Conservation (phyloP, 1,284 basidiomycete species). For the Cryptococcus sp. region DNA sequence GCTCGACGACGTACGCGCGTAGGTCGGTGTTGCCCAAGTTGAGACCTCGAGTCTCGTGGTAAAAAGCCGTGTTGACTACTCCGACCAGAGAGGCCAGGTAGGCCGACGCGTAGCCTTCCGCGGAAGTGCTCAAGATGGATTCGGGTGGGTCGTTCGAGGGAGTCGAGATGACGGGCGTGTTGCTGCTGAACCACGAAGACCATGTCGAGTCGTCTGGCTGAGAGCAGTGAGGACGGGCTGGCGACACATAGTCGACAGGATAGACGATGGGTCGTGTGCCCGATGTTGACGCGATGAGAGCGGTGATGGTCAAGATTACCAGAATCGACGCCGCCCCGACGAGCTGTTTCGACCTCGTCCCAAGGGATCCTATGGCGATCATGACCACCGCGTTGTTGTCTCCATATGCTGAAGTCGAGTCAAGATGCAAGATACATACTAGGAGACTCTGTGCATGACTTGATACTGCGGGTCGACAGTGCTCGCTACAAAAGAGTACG, state of each 20-base stretch:
- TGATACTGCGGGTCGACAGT: too few species aligned
- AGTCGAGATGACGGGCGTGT: too few species aligned
- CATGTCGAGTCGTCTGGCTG: neutral
- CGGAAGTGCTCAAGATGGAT: too few species aligned
- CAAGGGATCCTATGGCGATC: too few species aligned
- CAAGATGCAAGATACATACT: too few species aligned
- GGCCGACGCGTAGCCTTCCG: conserved; percentile 18
- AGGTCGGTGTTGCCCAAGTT: conserved; percentile 25
- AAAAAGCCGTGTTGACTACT: conserved; percentile 17
- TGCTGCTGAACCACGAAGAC: neutral
- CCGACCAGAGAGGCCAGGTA: conserved; percentile 20
- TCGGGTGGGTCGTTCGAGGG: neutral
- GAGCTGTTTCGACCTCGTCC: neutral
- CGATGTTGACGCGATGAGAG: neutral
- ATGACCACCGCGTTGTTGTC: too few species aligned
- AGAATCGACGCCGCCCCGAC: neutral
- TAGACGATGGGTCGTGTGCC: neutral
- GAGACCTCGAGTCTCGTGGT: conserved; percentile 23
- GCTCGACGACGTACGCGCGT: conserved; percentile 18
- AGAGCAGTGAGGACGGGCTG: neutral
- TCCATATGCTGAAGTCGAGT: too few species aligned
- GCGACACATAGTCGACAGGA: neutral
- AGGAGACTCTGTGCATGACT: too few species aligned
- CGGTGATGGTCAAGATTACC: neutral
- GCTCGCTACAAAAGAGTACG: too few species aligned